These are phyloP conservation scores for Phytophthora citrophthora DNA, from an alignment of 352 stramenopile genomes.

Conservation along the genomic window DNA sequence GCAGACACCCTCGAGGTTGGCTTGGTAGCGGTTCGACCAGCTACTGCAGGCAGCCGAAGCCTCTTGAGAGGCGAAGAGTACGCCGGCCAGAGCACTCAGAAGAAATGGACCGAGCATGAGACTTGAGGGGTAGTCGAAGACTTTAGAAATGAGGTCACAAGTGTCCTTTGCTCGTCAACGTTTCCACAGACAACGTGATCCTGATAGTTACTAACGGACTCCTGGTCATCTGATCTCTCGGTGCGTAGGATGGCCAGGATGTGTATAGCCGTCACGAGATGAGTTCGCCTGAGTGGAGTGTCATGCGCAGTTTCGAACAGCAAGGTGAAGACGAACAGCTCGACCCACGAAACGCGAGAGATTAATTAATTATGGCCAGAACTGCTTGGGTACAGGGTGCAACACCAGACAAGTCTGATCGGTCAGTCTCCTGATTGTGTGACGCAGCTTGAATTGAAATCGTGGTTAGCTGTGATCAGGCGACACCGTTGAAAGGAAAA, in stretches of 20 bases:
- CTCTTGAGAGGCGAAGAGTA: conserved; percentile 17
- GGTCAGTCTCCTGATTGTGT: background rate
- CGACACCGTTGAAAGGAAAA: too few species aligned
- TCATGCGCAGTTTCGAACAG: conserved; percentile 32
- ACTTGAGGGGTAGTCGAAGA: background rate
- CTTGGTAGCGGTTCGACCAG: conserved; percentile 55
- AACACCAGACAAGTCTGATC: background rate
- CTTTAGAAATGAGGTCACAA: conserved; percentile 12
- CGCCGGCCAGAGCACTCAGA: conserved; percentile 6
- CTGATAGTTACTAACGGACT: conserved; percentile 3
- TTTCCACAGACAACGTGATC: conserved; percentile 4
- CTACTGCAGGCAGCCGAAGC: conserved; percentile 38
- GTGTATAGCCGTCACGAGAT: conserved; percentile 6
- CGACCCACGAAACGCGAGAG: background rate
- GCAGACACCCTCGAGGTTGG: conserved; percentile 55
- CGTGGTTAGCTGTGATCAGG: background rate
- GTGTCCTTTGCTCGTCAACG: background rate
- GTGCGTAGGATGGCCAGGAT: conserved; percentile 34
- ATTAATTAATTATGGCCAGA: background rate
- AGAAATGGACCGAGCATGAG: conserved; percentile 16
- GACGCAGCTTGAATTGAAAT: background rate
- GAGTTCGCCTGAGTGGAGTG: conserved; percentile 9
- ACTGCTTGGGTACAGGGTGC: background rate
- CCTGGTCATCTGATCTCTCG: conserved; percentile 24
- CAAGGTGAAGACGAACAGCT: conserved; percentile 8